Evolutionary conservation across 345 rosid species (phyloP), one percentile per base, ranked within the genome.

Genomic region (Sonneratia alba): DNA sequence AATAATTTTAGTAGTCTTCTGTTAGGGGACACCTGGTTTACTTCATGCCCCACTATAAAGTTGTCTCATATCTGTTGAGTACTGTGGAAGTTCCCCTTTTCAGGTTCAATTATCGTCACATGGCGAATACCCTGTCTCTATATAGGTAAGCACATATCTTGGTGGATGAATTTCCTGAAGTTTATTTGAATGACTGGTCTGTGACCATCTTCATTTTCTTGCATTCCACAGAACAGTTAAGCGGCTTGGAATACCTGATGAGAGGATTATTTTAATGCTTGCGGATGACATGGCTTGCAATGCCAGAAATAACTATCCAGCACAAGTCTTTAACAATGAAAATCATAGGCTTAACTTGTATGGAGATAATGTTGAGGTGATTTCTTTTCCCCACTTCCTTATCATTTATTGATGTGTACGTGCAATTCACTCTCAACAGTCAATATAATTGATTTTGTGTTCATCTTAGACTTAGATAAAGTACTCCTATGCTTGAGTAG

Each of bases 261-360:
- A 95, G 80, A 84, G 98, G 85, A 95, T 92, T 0, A 92, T 95
- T 68, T 87, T 92, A 14, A 92, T 95, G 98, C 86, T 95, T 77
- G 97, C 99, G 6, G 99, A 92, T 92, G 98, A 95, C 75, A 92
- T 95, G 98, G 99, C 98, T 38, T 95, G 98, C 78, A 95, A 95
- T 83, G 80, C 96, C 69, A 87, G 99, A 84, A 95, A 92, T 75
- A 87, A 90, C 80, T 89, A 83, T 72, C 97, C 98, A 71, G 99
- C 99, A 49, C 97, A 95, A 85, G 99, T 95, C 71, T 95, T 95
- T 77, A 92, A 95, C 82, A 95, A 95, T 69, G 98, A 95, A 73
- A 92, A 95, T 81, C 99, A 92, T 75, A 82, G 88, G 61, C 93
- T 92, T 73, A 95, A 95, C 78, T 85, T 95, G n/a, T 95, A 95